Conservation (phyloP, 192 early-diverging fungal species). For the Lobosporangium transversale region DNA sequence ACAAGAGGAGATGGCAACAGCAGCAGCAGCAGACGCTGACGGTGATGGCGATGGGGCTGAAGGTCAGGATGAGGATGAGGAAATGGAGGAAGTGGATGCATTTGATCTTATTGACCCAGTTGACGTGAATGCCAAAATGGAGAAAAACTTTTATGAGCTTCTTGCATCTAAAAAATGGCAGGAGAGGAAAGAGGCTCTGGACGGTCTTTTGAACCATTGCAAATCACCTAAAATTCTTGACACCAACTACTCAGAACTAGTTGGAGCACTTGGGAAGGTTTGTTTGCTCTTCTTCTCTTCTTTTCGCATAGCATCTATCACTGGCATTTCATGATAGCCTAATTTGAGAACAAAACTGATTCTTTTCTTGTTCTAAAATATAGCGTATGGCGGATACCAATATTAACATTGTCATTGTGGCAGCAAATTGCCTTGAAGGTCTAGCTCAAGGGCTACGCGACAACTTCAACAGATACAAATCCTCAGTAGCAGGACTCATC, state of each 20-base stretch:
- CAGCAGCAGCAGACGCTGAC: slow-evolving; percentile 51
- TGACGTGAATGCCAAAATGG: slow-evolving; percentile 88
- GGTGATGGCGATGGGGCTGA: slow-evolving; percentile 51
- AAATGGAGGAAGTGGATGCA: slow-evolving; percentile 72
- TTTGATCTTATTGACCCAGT: slow-evolving; percentile 91
- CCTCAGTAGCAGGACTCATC: slow-evolving; percentile 72
- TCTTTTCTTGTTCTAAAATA: neutral
- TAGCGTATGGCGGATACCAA: slow-evolving; percentile 87
- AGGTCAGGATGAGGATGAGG: slow-evolving; percentile 62
- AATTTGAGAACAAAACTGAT: no score
- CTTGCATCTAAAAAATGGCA: slow-evolving; percentile 94
- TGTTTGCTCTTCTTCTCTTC: neutral
- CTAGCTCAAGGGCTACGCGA: slow-evolving; percentile 83
- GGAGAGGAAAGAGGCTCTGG: slow-evolving; percentile 93
- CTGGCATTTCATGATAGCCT: no score
- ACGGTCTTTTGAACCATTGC: slow-evolving; percentile 73
- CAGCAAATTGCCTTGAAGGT: slow-evolving; percentile 84
- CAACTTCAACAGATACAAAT: slow-evolving; percentile 84
- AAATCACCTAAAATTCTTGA: slow-evolving; percentile 82
- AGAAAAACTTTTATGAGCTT: slow-evolving; percentile 80
- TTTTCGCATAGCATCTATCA: no score
- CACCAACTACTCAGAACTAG: slow-evolving; percentile 81
- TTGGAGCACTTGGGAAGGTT: slow-evolving; percentile 86
- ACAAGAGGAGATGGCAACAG: slow-evolving; percentile 66
- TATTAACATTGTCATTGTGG: slow-evolving; percentile 81